These are phyloP conservation scores for Punctularia strigosozonata DNA, from an alignment of 768 basidiomycete genomes.

Conservation along the genomic window DNA sequence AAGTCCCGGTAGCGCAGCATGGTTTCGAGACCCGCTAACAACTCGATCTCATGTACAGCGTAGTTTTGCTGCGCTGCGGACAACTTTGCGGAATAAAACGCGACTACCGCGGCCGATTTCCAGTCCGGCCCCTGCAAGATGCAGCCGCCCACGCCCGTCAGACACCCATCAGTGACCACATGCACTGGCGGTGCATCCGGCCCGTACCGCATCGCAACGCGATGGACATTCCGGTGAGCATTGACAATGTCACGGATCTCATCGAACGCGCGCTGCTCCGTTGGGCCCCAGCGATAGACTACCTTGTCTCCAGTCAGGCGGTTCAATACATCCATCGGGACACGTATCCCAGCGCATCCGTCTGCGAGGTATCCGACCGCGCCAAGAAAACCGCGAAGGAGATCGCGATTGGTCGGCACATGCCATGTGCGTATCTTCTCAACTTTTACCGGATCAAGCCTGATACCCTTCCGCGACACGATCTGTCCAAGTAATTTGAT, in stretches of 20 bases:
- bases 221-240: conserved; percentile 2
- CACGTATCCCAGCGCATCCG: conserved; percentile 12
- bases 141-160: conserved; percentile 15
- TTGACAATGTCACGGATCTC: conserved; percentile 9
- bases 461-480: conserved; percentile 15
- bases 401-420: conserved; percentile 15
- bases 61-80: conserved; percentile 18
- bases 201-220: conserved; percentile 8
- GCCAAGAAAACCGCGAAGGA: conserved; percentile 22
- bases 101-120: conserved; percentile 14
- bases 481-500: conserved; percentile 20
- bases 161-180: conserved; percentile 17
- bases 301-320: conserved; percentile 4
- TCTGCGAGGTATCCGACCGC: conserved; percentile 23
- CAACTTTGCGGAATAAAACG: conserved; percentile 19
- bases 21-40: not conserved
- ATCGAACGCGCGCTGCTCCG: conserved; percentile 13
- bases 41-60: conserved; percentile 9
- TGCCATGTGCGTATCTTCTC: conserved; percentile 19
- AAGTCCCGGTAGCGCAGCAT: rapidly evolving
- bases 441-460: conserved; percentile 16
- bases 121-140: conserved; percentile 18
- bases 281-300: conserved; percentile 9
- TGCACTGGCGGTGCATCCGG: conserved; percentile 13
- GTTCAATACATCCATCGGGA: conserved; percentile 17